These are phyloP conservation scores for Saccharomycopsis capsularis DNA, from an alignment of 805 yeast species.

Conservation along the genomic window DNA sequence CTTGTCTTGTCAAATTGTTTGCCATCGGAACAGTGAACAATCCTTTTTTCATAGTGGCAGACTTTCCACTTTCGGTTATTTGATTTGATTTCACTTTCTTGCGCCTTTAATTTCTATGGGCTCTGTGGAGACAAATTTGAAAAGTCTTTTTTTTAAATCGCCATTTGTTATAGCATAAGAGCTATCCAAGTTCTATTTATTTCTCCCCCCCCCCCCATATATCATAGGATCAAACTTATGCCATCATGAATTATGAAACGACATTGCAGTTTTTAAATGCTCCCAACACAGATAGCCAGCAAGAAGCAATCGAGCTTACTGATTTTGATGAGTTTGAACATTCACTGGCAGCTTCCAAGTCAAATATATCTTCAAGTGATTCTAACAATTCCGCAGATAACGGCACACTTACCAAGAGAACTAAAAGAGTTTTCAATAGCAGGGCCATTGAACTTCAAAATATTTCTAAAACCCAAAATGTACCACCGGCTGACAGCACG, in stretches of 20 bases:
- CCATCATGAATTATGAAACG: not conserved
- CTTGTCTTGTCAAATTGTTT: too few species aligned
- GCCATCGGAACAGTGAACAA: too few species aligned
- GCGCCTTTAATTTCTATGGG: not conserved
- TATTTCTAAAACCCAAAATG: too few species aligned
- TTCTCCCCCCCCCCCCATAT: too few species aligned
- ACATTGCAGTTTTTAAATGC: not conserved
- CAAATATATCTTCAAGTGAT: not conserved
- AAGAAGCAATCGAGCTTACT: not conserved
- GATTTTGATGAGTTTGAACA: not conserved
- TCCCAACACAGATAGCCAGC: not conserved
- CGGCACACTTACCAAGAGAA: not conserved
- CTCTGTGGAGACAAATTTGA: not conserved
- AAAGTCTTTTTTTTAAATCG: not conserved
- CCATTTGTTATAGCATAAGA: too few species aligned
- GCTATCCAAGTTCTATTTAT: not conserved
- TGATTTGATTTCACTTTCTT: too few species aligned
- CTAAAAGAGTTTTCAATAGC: too few species aligned
- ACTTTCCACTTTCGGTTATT: too few species aligned
- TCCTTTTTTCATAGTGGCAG: too few species aligned
- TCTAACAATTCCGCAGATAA: not conserved
- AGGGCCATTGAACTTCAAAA: too few species aligned
- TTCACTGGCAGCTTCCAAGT: not conserved
- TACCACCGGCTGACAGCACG: too few species aligned
- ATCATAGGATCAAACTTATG: not conserved